A percentile compares a stretch with the other conserved stretches of the same genome.
phyloP scores from a whole-genome alignment of 2,329 filamentous ascomycete species.

The Immersiporthe knoxdaviesiana region DNA sequence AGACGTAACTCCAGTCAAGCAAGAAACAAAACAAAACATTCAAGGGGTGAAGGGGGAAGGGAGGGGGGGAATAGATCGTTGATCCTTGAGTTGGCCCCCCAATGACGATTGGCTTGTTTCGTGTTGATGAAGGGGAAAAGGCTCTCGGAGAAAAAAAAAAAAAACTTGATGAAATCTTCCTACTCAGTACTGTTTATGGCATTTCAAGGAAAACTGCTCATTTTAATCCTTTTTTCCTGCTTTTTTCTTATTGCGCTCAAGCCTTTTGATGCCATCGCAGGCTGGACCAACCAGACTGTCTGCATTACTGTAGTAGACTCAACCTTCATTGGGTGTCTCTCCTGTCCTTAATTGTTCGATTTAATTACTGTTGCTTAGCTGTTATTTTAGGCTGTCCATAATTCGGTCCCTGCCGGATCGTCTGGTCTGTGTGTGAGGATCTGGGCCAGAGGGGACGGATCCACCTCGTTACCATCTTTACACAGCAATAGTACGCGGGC shows the following conservation, averaged over 20 bases:
- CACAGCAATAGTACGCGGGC: too few relatives aligned
- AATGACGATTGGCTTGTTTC: conserved; percentile 3
- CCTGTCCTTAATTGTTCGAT: neutral
- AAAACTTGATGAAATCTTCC: neutral
- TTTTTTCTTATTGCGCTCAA: neutral
- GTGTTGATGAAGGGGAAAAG: neutral
- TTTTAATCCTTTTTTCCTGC: too few relatives aligned
- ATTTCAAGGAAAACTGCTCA: too few relatives aligned
- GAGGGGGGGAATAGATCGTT: neutral
- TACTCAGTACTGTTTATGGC: neutral
- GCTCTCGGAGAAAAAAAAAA: too few relatives aligned
- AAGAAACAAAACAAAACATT: neutral
- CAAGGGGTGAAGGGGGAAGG: too few relatives aligned
- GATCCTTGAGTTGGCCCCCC: neutral
- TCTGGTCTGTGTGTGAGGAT: neutral
- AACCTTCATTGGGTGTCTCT: neutral
- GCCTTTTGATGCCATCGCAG: neutral
- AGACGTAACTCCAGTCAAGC: neutral
- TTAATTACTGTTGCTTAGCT: too few relatives aligned
- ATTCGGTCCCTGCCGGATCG: conserved; percentile 23
- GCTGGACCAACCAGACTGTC: neutral
- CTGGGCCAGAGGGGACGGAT: neutral
- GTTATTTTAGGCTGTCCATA: neutral
- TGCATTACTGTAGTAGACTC: neutral
- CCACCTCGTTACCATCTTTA: conserved; percentile 2